Conservation (phyloP, 2,329 filamentous ascomycete species). For the Didymella segeticola region DNA sequence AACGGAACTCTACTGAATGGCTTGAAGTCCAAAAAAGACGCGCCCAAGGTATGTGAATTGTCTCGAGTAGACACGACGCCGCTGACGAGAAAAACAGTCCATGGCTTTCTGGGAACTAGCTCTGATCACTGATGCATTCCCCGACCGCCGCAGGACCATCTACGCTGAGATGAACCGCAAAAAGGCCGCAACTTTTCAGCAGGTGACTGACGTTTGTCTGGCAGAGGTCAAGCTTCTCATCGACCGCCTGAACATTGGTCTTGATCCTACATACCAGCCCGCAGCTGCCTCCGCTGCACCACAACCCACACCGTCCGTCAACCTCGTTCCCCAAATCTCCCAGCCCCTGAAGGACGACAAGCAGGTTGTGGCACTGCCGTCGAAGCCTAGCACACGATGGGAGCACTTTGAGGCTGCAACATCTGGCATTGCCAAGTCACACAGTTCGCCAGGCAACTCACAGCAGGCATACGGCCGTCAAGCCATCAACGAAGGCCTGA, state of each 20-base stretch:
- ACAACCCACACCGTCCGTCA: conserved; percentile 42
- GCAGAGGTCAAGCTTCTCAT: conserved; percentile 72
- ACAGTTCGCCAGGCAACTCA: conserved; percentile 40
- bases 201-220: conserved; percentile 74
- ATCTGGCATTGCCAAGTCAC: conserved; percentile 55
- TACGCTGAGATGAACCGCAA: conserved; percentile 87
- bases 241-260: conserved; percentile 65
- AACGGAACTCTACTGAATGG: conserved; percentile 89
- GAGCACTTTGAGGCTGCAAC: conserved; percentile 35
- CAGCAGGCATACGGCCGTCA: conserved; percentile 47
- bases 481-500: conserved; percentile 43
- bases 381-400: conserved; percentile 45
- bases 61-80: background rate
- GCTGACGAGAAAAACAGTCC: conserved; percentile 55
- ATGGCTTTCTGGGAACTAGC: conserved; percentile 93
- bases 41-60: conserved; percentile 66
- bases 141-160: conserved; percentile 78
- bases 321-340: conserved; percentile 58
- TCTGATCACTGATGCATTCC: conserved; percentile 76
- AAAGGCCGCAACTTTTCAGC: conserved; percentile 80
- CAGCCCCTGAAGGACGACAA: conserved; percentile 57
- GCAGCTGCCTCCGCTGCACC: conserved; percentile 22
- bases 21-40: conserved; percentile 80
- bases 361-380: conserved; percentile 52
- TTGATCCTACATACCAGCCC: conserved; percentile 35